A percentile compares a stretch with the other conserved stretches of the same genome.
Conservation (phyloP, 805 yeast species). For the Candida fluviatilis region DNA sequence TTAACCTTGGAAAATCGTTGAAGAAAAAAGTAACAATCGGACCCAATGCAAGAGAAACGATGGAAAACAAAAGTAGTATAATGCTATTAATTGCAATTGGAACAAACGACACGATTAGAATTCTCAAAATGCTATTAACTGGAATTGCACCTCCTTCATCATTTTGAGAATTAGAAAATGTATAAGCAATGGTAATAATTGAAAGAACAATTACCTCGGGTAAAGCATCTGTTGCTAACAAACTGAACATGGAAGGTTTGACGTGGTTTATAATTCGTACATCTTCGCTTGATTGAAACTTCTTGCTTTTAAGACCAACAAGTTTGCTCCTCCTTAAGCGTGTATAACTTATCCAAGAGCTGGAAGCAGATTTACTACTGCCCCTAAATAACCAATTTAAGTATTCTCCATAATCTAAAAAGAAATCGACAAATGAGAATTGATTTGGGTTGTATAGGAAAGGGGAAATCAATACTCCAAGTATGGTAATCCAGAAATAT, state of each 20-base stretch:
- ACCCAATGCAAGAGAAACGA: slow-evolving; percentile 45
- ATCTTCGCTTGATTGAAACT: slow-evolving; percentile 32
- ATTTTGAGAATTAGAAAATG: slow-evolving; percentile 53
- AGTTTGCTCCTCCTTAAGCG: slow-evolving; percentile 49
- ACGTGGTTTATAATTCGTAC: slow-evolving; percentile 41
- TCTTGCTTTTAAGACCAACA: slow-evolving; percentile 51
- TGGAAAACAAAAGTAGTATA: slow-evolving; percentile 36
- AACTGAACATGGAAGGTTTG: slow-evolving; percentile 45
- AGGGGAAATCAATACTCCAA: slow-evolving; percentile 66
- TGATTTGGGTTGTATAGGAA: slow-evolving; percentile 77
- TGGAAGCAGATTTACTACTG: slow-evolving; percentile 34
- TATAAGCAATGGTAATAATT: slow-evolving; percentile 42
- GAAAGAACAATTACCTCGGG: slow-evolving; percentile 33
- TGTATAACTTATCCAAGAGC: slow-evolving; percentile 46
- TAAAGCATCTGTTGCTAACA: slow-evolving; percentile 37
- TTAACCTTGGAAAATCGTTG: slow-evolving; percentile 42
- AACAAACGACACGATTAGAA: slow-evolving; percentile 40
- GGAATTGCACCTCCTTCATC: slow-evolving; percentile 33
- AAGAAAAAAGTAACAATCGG: slow-evolving; percentile 45
- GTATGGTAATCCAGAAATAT: slow-evolving; percentile 71
- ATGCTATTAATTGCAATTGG: slow-evolving; percentile 46
- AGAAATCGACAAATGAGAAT: slow-evolving; percentile 63
- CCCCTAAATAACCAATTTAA: slow-evolving; percentile 52
- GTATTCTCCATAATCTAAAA: slow-evolving; percentile 60
- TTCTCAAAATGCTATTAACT: slow-evolving; percentile 39